Conservation (phyloP, 2,329 filamentous ascomycete genomes). For the Aspergillus costaricaensis region DNA sequence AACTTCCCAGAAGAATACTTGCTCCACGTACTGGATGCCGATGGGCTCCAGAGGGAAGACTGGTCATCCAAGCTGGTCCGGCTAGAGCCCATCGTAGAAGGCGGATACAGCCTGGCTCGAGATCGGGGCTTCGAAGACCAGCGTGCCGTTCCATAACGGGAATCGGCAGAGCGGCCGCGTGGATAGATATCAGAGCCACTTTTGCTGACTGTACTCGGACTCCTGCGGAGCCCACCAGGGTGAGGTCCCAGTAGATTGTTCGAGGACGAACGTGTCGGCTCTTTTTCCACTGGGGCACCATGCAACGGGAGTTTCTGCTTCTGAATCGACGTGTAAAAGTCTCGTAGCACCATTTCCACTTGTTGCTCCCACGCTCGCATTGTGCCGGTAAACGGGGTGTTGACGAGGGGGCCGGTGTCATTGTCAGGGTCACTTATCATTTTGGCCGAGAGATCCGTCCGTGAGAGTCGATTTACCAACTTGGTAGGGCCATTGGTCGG, state of each 20-base stretch:
- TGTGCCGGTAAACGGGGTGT: slow-evolving; percentile 71
- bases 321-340: slow-evolving; percentile 87
- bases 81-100: slow-evolving; percentile 83
- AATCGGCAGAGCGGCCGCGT: slow-evolving; percentile 71
- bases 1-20: slow-evolving; percentile 88
- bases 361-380: slow-evolving; percentile 83
- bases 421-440: slow-evolving; percentile 34
- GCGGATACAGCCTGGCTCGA: slow-evolving; percentile 71
- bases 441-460: slow-evolving; percentile 30
- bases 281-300: slow-evolving; percentile 59
- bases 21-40: slow-evolving; percentile 90
- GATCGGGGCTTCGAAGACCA: slow-evolving; percentile 88
- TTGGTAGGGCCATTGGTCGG: slow-evolving; percentile 22
- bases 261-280: slow-evolving; percentile 42
- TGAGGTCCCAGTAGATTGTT: slow-evolving; percentile 71
- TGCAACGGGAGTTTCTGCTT: slow-evolving; percentile 84
- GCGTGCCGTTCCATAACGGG: slow-evolving; percentile 63
- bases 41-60: slow-evolving; percentile 88
- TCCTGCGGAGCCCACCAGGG: slow-evolving; percentile 72
- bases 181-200: slow-evolving; percentile 76
- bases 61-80: slow-evolving; percentile 92
- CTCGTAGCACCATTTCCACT: slow-evolving; percentile 85
- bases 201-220: slow-evolving; percentile 89
- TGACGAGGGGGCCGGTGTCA: slow-evolving; percentile 70
- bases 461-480: slow-evolving; percentile 28